phyloP scores from a whole-genome alignment of 257 asterid species.

The Solanum piurae region DNA sequence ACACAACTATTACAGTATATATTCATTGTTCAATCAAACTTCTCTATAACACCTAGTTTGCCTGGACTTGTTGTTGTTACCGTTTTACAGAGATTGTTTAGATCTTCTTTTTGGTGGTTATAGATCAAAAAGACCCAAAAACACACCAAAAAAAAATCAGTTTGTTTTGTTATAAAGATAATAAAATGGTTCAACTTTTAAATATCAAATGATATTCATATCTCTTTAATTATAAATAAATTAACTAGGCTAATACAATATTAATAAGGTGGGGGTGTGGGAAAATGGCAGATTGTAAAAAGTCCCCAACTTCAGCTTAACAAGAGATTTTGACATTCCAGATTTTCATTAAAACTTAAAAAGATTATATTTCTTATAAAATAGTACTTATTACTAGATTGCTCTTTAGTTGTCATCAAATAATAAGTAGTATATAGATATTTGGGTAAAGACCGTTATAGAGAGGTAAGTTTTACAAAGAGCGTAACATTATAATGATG shows the following conservation, averaged over 20 bases:
- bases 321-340: neutral
- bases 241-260: neutral
- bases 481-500: neutral
- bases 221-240: neutral
- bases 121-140: neutral
- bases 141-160: neutral
- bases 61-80: neutral
- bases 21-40: neutral
- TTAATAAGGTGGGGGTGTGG: neutral
- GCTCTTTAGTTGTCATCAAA: neutral
- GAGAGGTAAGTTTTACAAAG: neutral
- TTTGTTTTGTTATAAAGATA: neutral
- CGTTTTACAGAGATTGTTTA: neutral
- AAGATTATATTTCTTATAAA: neutral
- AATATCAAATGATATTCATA: neutral
- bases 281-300: neutral
- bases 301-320: neutral
- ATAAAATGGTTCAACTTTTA: neutral
- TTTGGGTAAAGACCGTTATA: neutral
- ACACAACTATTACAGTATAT: neutral
- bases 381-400: neutral
- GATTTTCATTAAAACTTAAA: neutral
- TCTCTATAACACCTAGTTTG: neutral
- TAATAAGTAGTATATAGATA: neutral
- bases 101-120: neutral